Evolutionary conservation across 306 rosid genomes (phyloP), one percentile per base, ranked within the genome.

Genomic region (Senna siamea): DNA sequence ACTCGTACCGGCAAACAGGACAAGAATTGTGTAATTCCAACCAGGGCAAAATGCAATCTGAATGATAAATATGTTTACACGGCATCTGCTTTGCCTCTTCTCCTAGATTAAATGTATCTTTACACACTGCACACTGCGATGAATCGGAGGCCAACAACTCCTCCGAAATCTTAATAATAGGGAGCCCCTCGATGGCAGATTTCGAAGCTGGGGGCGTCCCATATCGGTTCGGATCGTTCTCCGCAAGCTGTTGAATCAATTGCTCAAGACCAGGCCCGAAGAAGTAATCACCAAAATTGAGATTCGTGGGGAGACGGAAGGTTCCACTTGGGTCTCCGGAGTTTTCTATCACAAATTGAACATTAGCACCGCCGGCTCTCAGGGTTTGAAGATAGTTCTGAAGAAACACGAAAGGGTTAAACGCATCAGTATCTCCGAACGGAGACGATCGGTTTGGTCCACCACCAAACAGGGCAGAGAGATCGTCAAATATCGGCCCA

Each of bases 201-300:
- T 90, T 90, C 0, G 96, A 86, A 14, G 96, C 91, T 2, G 96
- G 93, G 4, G 96, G 96, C 12, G 96, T 86, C 32, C 96, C 96
- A 13, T 86, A 85, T 8, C 96, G 84, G 76, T 90, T 90, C 0
- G 96, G 96, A 54, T 90, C 96, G 51, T 90, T 90, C 84, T 90
- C 96, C 5, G 96, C 93, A 9, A 90, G 87, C 72, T 90, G 96
- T 35, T 90, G 96, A 73, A 90, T 90, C 86, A 90, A 83, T 77
- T 90, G 96, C 83, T 90, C 96, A 9, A 90, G 91, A 7, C 96
- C 93, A 0, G 93, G 96, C 10, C 96, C 93, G 10, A 90, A 87
- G 59, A 90, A 90, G 85, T 90, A 90, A 65, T 90, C 96, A 7
- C 93, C 96, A 2, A 90, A 83, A 77, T 84, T 90, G 55, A 82